Base-by-base conservation (phyloP, 306 rosid species). In the Vigna angularis region DNA sequence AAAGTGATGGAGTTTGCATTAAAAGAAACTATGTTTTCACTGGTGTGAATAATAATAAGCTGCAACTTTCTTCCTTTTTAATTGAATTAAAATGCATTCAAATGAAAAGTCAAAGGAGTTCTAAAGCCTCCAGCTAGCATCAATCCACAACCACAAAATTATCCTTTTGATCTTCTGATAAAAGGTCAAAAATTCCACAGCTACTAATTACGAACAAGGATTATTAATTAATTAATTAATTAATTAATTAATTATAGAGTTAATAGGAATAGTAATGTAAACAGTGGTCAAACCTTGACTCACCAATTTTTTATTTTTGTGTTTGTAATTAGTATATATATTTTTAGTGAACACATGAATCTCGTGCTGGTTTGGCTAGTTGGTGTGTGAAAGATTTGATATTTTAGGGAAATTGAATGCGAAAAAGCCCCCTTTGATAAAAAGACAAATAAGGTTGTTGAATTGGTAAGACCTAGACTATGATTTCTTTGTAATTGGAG, bases 391-490 rank as follows among this genome's bases (percentile, higher is more conserved):
- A 71, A 38, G 15, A 72, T 74, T 68, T 62, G 71, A 63, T 52
- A 52, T 79, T 79, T 56, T 24, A 28, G 49, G 22, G 34, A 56
- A 64, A 48, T 56, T 48, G 42, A 55, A 36, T 80, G 79, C 40
- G 73, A 84, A 65, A 30, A 38, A 36, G 1, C 32, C 44, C 20
- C 48, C 26, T 8, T 28, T 51, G 36, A 45, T 76, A 76, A 76
- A 0, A 76, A 71, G 82, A 76, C 78, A 75, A 70, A 76, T 10
- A 64, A 70, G 56, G 70, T 63, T 18, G 79, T 77, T 82, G 74
- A 82, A 65, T 72, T 5, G 32, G 74, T 40, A 76, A 82, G 63
- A 55, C 64, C 53, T 26, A 6, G 67, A 61, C 58, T 53, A 68
- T 20, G 0, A 22, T 47, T 75, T 34, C 4, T 70, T 64, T 28